A percentile compares a stretch with the other conserved stretches of the same genome.
Evolutionary conservation across 1,284 basidiomycete species (phyloP).

Genomic region (Coniferiporia sulphurascens): DNA sequence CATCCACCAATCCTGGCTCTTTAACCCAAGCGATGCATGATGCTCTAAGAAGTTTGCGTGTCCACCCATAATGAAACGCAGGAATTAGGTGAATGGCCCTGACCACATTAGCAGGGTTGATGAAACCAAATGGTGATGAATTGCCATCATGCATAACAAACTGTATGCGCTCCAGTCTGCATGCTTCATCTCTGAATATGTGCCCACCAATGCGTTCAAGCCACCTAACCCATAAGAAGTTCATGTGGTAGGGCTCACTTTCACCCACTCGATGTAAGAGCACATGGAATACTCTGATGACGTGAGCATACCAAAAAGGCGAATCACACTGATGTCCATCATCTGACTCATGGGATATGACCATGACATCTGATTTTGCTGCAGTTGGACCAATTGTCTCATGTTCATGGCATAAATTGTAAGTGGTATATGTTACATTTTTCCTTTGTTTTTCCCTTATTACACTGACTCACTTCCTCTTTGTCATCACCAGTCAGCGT

Average conservation of each 20-base stretch:
- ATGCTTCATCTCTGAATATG: neutral
- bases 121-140: conserved; percentile 16
- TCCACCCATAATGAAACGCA: conserved; percentile 8
- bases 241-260: neutral
- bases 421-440: conserved; percentile 28
- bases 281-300: conserved; percentile 24
- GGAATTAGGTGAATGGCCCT: conserved; percentile 20
- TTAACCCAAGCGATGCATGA: conserved; percentile 1
- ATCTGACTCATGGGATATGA: conserved; percentile 20
- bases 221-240: conserved; percentile 19
- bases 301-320: conserved; percentile 30
- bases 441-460: too few species aligned
- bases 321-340: conserved; percentile 6
- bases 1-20: conserved; percentile 4
- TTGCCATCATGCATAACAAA: conserved; percentile 13
- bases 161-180: conserved; percentile 6
- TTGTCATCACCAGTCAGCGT: too few species aligned
- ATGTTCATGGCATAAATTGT: conserved; percentile 29
- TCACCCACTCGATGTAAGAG: neutral
- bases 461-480: too few species aligned
- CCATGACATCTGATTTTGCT: conserved; percentile 28
- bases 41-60: neutral
- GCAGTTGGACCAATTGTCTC: conserved; percentile 32
- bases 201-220: conserved; percentile 1
- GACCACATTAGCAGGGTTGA: conserved; percentile 17